Evolutionary conservation across 176 grass and related monocot species (phyloP), one percentile per base, ranked within the genome.

Genomic region (Stipa capillata): DNA sequence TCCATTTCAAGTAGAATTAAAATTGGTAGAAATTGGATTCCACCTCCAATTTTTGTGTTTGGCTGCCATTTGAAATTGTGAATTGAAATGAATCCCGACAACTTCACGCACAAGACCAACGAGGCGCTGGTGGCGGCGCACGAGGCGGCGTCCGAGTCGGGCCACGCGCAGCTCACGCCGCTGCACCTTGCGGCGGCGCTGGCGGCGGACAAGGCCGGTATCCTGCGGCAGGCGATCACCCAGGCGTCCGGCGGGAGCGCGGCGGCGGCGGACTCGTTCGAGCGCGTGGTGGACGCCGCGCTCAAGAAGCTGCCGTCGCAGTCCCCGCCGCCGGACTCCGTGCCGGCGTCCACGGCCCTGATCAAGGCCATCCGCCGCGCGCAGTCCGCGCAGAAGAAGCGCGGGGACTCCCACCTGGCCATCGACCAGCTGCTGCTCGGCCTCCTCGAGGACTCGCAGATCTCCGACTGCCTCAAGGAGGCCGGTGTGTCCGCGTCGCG

Each of bases 11-110:
- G n/a, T n/a, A n/a, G n/a, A n/a, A n/a, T n/a, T n/a, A n/a, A n/a
- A n/a, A n/a, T n/a, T n/a, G n/a, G n/a, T n/a, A n/a, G n/a, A n/a
- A n/a, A n/a, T n/a, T n/a, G n/a, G n/a, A n/a, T n/a, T n/a, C n/a
- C n/a, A n/a, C n/a, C n/a, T n/a, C n/a, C n/a, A n/a, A n/a, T n/a
- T n/a, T n/a, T n/a, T n/a, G n/a, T n/a, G n/a, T n/a, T n/a, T n/a
- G n/a, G n/a, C n/a, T n/a, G n/a, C n/a, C n/a, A n/a, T n/a, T n/a
- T n/a, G n/a, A n/a, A n/a, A n/a, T n/a, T n/a, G n/a, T n/a, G n/a
- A n/a, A n/a, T n/a, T n/a, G n/a, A n/a, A n/a, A 97, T 97, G 94
- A 92, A 97, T 81, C 94, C 91, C 0, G 91, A 94, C 82, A 97
- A 92, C 85, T 97, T 97, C 84, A 97, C 94, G 7, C 91, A 97